Conservation (phyloP, 2,329 filamentous ascomycete genomes). For the Fusarium coicis region DNA sequence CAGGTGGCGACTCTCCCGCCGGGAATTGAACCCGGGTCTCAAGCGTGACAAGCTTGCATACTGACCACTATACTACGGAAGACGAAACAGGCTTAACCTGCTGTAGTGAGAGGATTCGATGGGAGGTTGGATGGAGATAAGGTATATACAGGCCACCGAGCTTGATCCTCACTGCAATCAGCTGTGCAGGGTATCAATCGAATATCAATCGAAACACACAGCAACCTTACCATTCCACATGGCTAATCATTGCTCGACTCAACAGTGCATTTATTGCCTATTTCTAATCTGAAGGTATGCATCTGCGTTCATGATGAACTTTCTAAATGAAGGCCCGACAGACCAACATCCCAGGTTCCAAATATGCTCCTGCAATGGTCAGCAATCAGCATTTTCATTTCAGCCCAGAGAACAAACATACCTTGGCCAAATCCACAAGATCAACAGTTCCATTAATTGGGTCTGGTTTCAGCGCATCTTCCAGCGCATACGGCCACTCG, state of each 20-base stretch:
- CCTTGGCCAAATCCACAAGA: constrained; percentile 19
- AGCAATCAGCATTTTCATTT: neutral
- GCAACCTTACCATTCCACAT: neutral
- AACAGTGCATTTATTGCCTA: rapidly evolving
- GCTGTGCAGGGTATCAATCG: rapidly evolving
- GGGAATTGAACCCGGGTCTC: constrained; percentile 25
- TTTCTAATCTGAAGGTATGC: neutral
- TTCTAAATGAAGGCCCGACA: constrained; percentile 10
- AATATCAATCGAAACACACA: neutral
- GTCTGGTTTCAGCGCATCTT: neutral
- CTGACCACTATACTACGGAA: constrained; percentile 25
- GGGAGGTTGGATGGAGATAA: rapidly evolving
- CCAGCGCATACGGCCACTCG: constrained; percentile 11
- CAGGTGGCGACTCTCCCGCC: constrained; percentile 25
- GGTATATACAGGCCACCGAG: rapidly evolving
- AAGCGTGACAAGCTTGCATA: constrained; percentile 25
- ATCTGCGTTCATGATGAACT: neutral
- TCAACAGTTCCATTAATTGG: neutral
- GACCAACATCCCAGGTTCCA: constrained; percentile 22
- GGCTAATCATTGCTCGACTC: rapidly evolving
- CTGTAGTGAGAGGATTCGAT: constrained; percentile 13
- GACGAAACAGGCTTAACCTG: neutral
- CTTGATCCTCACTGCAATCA: rapidly evolving
- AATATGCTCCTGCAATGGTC: neutral
- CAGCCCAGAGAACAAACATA: rapidly evolving